phyloP scores from a whole-genome alignment of 495 filamentous ascomycete genomes.

The Penicillium arizonense region DNA sequence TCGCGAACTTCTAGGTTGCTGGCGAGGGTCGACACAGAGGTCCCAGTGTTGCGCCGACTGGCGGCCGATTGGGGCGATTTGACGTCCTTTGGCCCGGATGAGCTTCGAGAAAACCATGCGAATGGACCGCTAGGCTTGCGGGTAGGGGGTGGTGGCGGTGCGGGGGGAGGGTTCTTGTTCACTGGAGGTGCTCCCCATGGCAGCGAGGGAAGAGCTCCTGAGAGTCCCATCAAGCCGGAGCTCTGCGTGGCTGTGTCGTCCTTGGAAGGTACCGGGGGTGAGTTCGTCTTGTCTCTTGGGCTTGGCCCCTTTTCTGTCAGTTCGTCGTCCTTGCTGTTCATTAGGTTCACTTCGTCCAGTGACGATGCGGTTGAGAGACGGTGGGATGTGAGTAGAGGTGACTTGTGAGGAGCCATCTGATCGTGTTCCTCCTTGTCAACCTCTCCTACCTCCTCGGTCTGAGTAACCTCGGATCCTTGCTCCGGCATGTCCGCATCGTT shows the following conservation, averaged over 20 bases:
- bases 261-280: conserved; percentile 49
- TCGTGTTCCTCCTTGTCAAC: conserved; percentile 30
- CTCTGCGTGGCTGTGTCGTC: conserved; percentile 44
- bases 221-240: conserved; percentile 48
- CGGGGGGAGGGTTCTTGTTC: conserved; percentile 39
- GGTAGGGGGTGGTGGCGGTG: conserved; percentile 43
- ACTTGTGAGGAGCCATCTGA: conserved; percentile 41
- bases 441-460: conserved; percentile 7
- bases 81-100: conserved; percentile 58
- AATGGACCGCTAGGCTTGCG: conserved; percentile 80
- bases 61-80: conserved; percentile 48
- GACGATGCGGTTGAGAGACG: conserved; percentile 60
- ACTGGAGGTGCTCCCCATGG: conserved; percentile 47
- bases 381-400: conserved; percentile 57
- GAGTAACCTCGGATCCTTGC: conserved; percentile 13
- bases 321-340: conserved; percentile 50
- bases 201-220: conserved; percentile 49
- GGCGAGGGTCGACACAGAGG: conserved; percentile 68
- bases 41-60: conserved; percentile 66
- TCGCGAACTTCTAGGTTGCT: conserved; percentile 74
- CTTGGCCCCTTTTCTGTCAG: conserved; percentile 20
- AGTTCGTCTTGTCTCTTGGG: conserved; percentile 31
- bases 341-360: conserved; percentile 69
- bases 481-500: conserved; percentile 21
- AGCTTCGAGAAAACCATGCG: conserved; percentile 79